Conservation (phyloP, 768 basidiomycete genomes). For the Naganishia onofrii region DNA sequence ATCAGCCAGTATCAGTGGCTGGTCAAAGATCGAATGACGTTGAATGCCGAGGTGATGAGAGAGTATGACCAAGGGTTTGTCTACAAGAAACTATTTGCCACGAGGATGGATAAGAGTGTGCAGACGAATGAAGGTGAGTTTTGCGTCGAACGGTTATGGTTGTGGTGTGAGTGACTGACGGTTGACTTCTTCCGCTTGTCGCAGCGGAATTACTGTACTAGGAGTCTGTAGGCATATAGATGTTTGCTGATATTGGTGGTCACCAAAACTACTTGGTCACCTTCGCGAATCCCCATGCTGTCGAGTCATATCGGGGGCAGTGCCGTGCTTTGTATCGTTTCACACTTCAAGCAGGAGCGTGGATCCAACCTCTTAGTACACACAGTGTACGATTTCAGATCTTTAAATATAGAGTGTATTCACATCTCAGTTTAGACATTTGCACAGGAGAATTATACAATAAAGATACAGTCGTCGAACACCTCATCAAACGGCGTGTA, state of each 20-base stretch:
- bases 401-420: background rate
- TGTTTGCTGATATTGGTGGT: background rate
- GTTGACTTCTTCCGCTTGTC: too few relatives aligned
- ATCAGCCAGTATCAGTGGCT: constrained; percentile 42
- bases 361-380: background rate
- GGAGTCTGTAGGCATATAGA: background rate
- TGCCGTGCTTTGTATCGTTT: too few relatives aligned
- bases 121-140: constrained; percentile 47
- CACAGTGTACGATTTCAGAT: background rate
- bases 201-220: background rate
- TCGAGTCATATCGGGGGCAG: too few relatives aligned
- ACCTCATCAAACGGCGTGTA: background rate
- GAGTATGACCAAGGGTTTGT: constrained; percentile 51
- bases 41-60: constrained; percentile 50
- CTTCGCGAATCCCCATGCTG: too few relatives aligned
- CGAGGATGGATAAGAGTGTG: constrained; percentile 43
- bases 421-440: background rate
- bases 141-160: background rate
- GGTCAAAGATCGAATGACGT: constrained; percentile 47
- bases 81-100: constrained; percentile 46
- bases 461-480: background rate
- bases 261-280: too few relatives aligned
- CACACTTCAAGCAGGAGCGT: too few relatives aligned
- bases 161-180: too few relatives aligned
- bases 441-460: background rate